Percentiles rank a stretch among this genome's conserved stretches.
Evolutionary conservation across 2,329 filamentous ascomycete genomes (phyloP).

Genomic region (Ophiocordyceps camponoti-floridani): DNA sequence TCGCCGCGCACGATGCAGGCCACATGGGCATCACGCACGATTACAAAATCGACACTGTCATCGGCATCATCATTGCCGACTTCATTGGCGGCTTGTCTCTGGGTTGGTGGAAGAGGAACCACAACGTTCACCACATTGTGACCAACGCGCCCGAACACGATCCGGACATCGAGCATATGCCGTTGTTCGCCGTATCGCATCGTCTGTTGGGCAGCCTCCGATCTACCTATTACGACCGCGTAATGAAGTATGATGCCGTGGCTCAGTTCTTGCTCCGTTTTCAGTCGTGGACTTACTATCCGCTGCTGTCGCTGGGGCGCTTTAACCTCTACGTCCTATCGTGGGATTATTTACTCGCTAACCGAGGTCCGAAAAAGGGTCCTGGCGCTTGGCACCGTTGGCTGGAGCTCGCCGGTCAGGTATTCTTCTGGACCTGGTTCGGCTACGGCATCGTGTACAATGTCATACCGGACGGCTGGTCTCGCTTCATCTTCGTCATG

Average conservation of each 20-base stretch:
- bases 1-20: constrained; percentile 84
- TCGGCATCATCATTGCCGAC: constrained; percentile 82
- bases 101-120: constrained; percentile 93
- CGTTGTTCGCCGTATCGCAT: constrained; percentile 75
- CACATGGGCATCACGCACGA: constrained; percentile 96
- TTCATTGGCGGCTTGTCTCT: constrained; percentile 78
- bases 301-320: constrained; percentile 60
- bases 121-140: constrained; percentile 93
- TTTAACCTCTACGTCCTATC: constrained; percentile 78
- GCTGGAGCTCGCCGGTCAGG: constrained; percentile 58
- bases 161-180: constrained; percentile 83
- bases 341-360: constrained; percentile 57
- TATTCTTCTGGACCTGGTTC: constrained; percentile 76
- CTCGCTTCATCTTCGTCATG: constrained; percentile 57
- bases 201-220: constrained; percentile 55
- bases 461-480: constrained; percentile 48
- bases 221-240: constrained; percentile 68
- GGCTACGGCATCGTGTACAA: constrained; percentile 67
- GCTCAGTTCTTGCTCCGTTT: constrained; percentile 53
- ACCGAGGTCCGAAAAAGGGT: constrained; percentile 55
- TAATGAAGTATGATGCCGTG: constrained; percentile 62
- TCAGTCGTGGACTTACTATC: constrained; percentile 72
- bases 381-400: constrained; percentile 70
- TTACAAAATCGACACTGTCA: constrained; percentile 64
- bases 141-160: constrained; percentile 93